Evolutionary conservation across 345 rosid species (phyloP).

Genomic region (Ceriops decandra): DNA sequence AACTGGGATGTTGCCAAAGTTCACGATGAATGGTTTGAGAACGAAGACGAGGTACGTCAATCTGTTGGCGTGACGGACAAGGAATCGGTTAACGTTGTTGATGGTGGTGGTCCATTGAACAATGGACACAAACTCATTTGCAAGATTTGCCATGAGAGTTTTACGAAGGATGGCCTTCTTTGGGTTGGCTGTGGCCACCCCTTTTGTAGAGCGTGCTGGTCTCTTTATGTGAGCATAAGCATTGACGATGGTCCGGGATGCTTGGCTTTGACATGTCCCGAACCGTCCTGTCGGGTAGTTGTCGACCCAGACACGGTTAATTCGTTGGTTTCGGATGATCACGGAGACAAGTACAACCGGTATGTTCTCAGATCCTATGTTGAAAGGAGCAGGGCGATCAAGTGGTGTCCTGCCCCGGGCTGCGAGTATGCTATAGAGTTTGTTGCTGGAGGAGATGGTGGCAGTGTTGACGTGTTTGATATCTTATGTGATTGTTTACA

Average conservation of each 20-base stretch:
- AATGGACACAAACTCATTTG: conserved; percentile 29
- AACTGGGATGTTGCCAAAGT: conserved; percentile 61
- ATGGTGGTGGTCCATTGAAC: neutral
- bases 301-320: conserved; percentile 64
- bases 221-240: conserved; percentile 46
- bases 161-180: conserved; percentile 35
- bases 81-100: neutral
- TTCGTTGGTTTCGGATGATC: conserved; percentile 46
- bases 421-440: conserved; percentile 74
- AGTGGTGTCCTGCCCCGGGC: conserved; percentile 94
- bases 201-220: conserved; percentile 73
- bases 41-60: conserved; percentile 63
- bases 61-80: conserved; percentile 68
- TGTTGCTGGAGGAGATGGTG: conserved; percentile 26
- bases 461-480: conserved; percentile 37
- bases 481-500: conserved; percentile 62
- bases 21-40: conserved; percentile 86
- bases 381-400: conserved; percentile 74
- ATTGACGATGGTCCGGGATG: conserved; percentile 81
- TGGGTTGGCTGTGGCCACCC: conserved; percentile 88
- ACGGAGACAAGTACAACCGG: conserved; percentile 53
- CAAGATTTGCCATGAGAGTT: conserved; percentile 68
- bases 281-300: conserved; percentile 67
- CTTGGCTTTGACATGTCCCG: conserved; percentile 72
- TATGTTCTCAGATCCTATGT: conserved; percentile 71